phyloP scores from a whole-genome alignment of 1,284 basidiomycete species.

The Cryptococcus hybrid region DNA sequence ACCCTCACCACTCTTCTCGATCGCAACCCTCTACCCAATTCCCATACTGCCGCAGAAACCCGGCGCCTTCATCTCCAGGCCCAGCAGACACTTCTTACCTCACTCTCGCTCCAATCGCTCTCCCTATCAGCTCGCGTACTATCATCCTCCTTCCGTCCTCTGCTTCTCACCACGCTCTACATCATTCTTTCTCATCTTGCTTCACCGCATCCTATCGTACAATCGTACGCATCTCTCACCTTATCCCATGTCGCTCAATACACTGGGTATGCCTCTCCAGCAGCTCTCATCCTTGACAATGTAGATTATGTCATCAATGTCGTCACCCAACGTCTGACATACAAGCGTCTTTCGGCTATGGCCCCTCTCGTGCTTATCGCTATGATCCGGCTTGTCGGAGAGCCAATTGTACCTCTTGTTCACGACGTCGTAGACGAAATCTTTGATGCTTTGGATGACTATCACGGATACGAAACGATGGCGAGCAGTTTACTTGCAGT shows the following conservation, averaged over 20 bases:
- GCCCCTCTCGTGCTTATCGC: slow-evolving; percentile 66
- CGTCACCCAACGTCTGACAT: slow-evolving; percentile 73
- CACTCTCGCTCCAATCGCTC: slow-evolving; percentile 68
- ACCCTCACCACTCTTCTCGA: slow-evolving; percentile 47
- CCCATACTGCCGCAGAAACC: slow-evolving; percentile 27
- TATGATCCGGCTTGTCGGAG: slow-evolving; percentile 74
- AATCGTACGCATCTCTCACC: slow-evolving; percentile 63
- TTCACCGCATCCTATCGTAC: slow-evolving; percentile 64
- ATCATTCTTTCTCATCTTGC: slow-evolving; percentile 78
- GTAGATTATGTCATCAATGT: slow-evolving; percentile 92
- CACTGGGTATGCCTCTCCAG: slow-evolving; percentile 76
- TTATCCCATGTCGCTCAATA: slow-evolving; percentile 66
- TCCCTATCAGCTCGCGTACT: slow-evolving; percentile 62
- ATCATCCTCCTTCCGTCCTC: slow-evolving; percentile 55
- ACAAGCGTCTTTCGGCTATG: slow-evolving; percentile 64
- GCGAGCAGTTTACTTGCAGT: slow-evolving; percentile 56
- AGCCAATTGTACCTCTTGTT: slow-evolving; percentile 77
- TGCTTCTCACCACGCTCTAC: slow-evolving; percentile 79
- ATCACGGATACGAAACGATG: slow-evolving; percentile 73
- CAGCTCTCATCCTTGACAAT: slow-evolving; percentile 82
- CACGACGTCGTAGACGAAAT: slow-evolving; percentile 92
- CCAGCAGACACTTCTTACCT: slow-evolving; percentile 56
- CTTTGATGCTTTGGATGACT: slow-evolving; percentile 89
- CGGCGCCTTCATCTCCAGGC: slow-evolving; percentile 43
- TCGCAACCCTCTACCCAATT: slow-evolving; percentile 25